phyloP scores from a whole-genome alignment of 805 yeast genomes.

The Ogataea thermomethanolica region DNA sequence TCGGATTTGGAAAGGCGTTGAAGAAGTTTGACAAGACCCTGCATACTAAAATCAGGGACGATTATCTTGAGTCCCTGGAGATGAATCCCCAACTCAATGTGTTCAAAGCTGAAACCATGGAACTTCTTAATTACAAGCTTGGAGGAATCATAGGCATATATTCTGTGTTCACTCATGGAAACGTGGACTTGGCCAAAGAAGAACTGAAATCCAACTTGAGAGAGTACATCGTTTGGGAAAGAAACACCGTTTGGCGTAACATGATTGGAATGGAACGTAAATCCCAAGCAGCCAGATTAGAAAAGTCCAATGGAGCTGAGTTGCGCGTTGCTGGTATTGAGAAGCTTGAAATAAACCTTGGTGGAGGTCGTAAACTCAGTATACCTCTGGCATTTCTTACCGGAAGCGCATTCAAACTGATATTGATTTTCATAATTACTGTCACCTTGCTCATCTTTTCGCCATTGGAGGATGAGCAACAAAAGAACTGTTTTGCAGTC shows the following conservation, averaged over 20 bases:
- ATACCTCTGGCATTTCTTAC: slow-evolving; percentile 38
- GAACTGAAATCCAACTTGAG: slow-evolving; percentile 57
- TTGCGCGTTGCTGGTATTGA: slow-evolving; percentile 16
- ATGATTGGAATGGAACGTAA: slow-evolving; percentile 88
- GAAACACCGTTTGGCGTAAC: slow-evolving; percentile 97
- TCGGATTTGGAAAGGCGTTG: slow-evolving; percentile 86
- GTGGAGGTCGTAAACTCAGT: slow-evolving; percentile 28
- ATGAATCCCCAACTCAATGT: slow-evolving; percentile 42
- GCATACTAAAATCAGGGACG: slow-evolving; percentile 54
- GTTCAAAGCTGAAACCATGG: slow-evolving; percentile 49
- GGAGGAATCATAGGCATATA: slow-evolving; percentile 39
- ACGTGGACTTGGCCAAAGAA: slow-evolving; percentile 38
- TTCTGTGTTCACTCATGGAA: slow-evolving; percentile 38
- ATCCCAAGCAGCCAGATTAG: slow-evolving; percentile 63
- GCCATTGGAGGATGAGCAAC: slow-evolving; percentile 61
- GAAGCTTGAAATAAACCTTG: slow-evolving; percentile 25
- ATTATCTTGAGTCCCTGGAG: slow-evolving; percentile 50
- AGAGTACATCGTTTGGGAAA: slow-evolving; percentile 95
- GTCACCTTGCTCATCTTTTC: slow-evolving; percentile 45
- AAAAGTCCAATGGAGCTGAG: slow-evolving; percentile 29
- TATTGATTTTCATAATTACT: slow-evolving; percentile 48
- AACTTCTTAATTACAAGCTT: slow-evolving; percentile 48
- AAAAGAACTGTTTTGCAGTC: slow-evolving; percentile 78
- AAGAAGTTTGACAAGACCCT: slow-evolving; percentile 90
- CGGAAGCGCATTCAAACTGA: slow-evolving; percentile 40